phyloP scores from a whole-genome alignment of 768 basidiomycete genomes.

The Macrocybe gigantea region DNA sequence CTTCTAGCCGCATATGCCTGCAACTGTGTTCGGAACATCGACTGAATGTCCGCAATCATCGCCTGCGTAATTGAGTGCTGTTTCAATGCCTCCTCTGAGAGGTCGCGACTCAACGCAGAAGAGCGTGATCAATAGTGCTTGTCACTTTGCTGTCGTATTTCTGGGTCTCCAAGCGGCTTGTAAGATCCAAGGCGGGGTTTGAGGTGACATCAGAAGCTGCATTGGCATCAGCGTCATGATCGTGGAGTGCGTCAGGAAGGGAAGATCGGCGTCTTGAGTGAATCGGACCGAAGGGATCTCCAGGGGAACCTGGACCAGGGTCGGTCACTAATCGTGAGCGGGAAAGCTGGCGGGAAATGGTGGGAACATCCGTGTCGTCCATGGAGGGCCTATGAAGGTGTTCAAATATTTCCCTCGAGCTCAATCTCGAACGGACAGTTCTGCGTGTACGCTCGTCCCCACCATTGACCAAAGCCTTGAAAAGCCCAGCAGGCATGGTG shows the following conservation, averaged over 20 bases:
- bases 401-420: conserved; percentile 70
- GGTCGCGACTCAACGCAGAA: conserved; percentile 43
- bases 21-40: conserved; percentile 62
- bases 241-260: conserved; percentile 37
- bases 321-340: conserved; percentile 54
- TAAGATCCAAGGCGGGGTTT: conserved; percentile 42
- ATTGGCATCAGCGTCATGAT: conserved; percentile 31
- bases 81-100: conserved; percentile 20
- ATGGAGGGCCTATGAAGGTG: conserved; percentile 65
- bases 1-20: conserved; percentile 54
- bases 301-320: conserved; percentile 35
- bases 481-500: conserved; percentile 80
- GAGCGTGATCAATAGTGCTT: conserved; percentile 64
- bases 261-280: conserved; percentile 51
- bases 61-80: conserved; percentile 44
- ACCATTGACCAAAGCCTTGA: conserved; percentile 65
- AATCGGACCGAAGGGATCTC: conserved; percentile 31
- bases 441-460: conserved; percentile 65
- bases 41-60: conserved; percentile 60
- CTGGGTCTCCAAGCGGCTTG: conserved; percentile 52
- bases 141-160: conserved; percentile 58
- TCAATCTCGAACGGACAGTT: conserved; percentile 68
- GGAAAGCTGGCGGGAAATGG: conserved; percentile 60
- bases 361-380: conserved; percentile 66
- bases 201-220: conserved; percentile 37